These are phyloP conservation scores for Phialocephala sp. DNA, from an alignment of 2,329 filamentous ascomycete genomes.

Conservation along the genomic window DNA sequence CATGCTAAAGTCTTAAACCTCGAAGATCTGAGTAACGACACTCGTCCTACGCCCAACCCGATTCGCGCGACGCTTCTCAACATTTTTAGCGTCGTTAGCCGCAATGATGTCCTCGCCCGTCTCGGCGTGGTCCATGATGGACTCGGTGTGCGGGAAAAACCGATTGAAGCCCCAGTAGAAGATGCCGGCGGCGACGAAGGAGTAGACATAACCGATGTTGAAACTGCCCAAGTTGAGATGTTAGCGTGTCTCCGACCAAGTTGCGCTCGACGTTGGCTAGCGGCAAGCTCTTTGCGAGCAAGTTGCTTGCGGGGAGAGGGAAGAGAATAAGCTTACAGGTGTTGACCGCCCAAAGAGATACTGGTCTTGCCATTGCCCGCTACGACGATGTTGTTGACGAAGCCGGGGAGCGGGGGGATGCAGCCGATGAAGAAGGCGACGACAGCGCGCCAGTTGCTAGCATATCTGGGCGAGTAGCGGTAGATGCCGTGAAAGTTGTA, in stretches of 20 bases:
- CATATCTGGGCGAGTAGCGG: slow-evolving; percentile 26
- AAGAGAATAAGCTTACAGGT: slow-evolving; percentile 23
- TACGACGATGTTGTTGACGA: slow-evolving; percentile 28
- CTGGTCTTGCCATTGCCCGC: slow-evolving; percentile 20
- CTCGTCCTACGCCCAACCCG: slow-evolving; percentile 15
- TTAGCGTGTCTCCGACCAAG: slow-evolving; percentile 7
- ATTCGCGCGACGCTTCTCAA: slow-evolving; percentile 21
- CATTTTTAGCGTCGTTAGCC: slow-evolving; percentile 27
- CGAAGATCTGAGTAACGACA: slow-evolving; percentile 19
- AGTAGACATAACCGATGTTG: slow-evolving; percentile 30
- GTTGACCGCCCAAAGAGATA: slow-evolving; percentile 26
- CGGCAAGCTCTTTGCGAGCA: no score
- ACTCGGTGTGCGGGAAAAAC: slow-evolving; percentile 26
- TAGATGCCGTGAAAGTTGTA: slow-evolving; percentile 41
- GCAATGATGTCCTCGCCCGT: slow-evolving; percentile 29
- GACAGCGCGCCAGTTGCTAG: slow-evolving; percentile 29
- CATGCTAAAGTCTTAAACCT: slow-evolving; percentile 25
- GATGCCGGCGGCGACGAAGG: slow-evolving; percentile 26
- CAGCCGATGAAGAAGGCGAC: slow-evolving; percentile 37
- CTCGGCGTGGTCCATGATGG: slow-evolving; percentile 29
- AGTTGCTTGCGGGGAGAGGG: background rate
- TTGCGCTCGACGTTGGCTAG: slow-evolving; percentile 1
- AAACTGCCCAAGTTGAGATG: slow-evolving; percentile 17
- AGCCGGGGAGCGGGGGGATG: slow-evolving; percentile 37
- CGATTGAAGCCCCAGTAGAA: slow-evolving; percentile 29